Evolutionary conservation across 2,329 filamentous ascomycete species (phyloP), one percentile per base, ranked within the genome.

Genomic region (Neophaeococcomyces aloes): DNA sequence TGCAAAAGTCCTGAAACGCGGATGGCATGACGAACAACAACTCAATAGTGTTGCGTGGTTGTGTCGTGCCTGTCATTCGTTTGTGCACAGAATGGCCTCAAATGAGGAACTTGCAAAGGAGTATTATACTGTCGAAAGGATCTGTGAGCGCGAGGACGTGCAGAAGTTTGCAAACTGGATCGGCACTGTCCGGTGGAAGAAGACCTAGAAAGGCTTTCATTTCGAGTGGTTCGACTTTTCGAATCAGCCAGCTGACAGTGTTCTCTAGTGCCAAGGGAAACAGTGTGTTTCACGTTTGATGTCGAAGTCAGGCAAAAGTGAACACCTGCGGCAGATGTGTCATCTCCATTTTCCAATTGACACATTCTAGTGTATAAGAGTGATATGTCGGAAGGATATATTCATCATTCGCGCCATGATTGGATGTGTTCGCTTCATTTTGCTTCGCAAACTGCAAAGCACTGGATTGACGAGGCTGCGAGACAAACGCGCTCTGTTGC

Each of bases 21-120:
- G 81, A 1, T 93, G 86, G 86, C 83, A 88, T 65, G 72, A 74
- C 3, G 76, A 78, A 49, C 83, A 84, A 60, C 75, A 79, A 63
- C 60, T 93, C 61, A 78, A 84, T 56, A 86, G 79, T 58, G 86
- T 91, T 15, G 86, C 86, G 10, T 93, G 86, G 86, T 63, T 94
- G 52, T 93, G 86, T 62, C 71, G 85, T 38, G 82, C 85, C 2
- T 94, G 86, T 56, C 86, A 94, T 66, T 76, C 74, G 32, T 87
- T 86, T 59, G 84, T 93, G 59, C 86, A 93, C 66, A 67, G 76
- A 30, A 75, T 87, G 57, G 80, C 77, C 27, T 70, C 65, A 3
- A 86, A 91, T 58, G 86, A 93, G 69, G 83, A 83, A 54, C 64
- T 94, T 53, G 86, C 86, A 11, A 70, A 74, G 53, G 66, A 79